Evolutionary conservation across 768 basidiomycete genomes (phyloP).

Genomic region (Exsudoporus frostii): DNA sequence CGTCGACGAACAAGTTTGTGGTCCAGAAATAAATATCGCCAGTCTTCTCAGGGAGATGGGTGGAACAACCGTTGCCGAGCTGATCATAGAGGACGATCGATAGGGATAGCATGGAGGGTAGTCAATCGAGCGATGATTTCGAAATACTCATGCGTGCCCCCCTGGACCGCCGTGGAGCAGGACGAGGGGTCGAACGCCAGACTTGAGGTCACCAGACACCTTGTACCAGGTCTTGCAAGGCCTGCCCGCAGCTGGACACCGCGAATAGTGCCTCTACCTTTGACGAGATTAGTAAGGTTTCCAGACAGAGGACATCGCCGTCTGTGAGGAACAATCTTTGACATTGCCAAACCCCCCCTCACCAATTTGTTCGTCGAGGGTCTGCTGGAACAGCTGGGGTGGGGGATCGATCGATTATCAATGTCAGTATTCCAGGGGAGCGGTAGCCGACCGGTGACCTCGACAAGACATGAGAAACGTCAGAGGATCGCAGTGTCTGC

Average conservation of each 20-base stretch:
- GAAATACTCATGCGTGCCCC: constrained; percentile 40
- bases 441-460: no score
- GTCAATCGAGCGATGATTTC: constrained; percentile 39
- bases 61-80: constrained; percentile 52
- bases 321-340: neutral
- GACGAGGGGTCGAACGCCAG: constrained; percentile 41
- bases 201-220: constrained; percentile 42
- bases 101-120: constrained; percentile 36
- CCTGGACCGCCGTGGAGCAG: constrained; percentile 57
- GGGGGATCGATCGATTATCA: neutral
- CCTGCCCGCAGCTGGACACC: constrained; percentile 29
- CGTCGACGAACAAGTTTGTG: constrained; percentile 46
- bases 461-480: no score
- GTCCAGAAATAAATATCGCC: constrained; percentile 47
- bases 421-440: no score
- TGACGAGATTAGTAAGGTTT: constrained; percentile 24
- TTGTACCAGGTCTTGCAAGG: constrained; percentile 50
- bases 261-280: constrained; percentile 31
- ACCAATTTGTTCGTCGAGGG: neutral
- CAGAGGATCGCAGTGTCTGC: no score
- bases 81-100: constrained; percentile 60
- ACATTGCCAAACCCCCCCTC: neutral
- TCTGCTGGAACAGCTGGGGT: no score
- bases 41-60: constrained; percentile 49
- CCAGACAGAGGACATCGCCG: constrained; percentile 31